Evolutionary conservation across 2,329 filamentous ascomycete species (phyloP), one percentile per base, ranked within the genome.

Genomic region (Chrysosporium queenslandicum): DNA sequence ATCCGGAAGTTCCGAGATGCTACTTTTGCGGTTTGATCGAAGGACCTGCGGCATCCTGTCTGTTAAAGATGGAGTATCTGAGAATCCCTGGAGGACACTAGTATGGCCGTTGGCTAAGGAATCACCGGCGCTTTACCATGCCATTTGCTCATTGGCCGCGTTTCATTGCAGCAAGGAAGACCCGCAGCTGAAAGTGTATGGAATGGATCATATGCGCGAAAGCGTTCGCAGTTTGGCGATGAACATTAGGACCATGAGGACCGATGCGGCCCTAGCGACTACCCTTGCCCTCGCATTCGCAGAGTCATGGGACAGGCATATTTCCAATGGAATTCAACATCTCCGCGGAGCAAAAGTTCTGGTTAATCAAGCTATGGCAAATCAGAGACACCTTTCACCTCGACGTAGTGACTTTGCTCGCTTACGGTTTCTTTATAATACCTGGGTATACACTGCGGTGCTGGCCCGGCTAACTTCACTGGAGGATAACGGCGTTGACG

Each of bases 361-460:
- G 49, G 77, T 86, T 51, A 76, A 78, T 48, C 77, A 79, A 59
- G 78, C 80, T 3, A 65, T 85, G 21, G 66, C 69, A 52, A 66
- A 74, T 59, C 68, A 65, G 5, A 58, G 63, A 3, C 66, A 66
- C 46, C n/a, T 34, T 37, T 62, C 59, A 3, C 53, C 71, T 29
- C 62, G 60, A n/a, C 75, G 73, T 3, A 64, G 72, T 21, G 76
- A 80, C 41, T 63, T 78, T 11, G 68, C 73, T 36, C 71, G 81
- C 6, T 68, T 86, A 21, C 79, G 78, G 52, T 86, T 86, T 59
- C 70, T 87, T 16, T 83, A 81, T 67, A 86, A 85, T 61, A 80
- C 79, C 3, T 86, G 81, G 80, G 75, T 86, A 6, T 87, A 86
- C 60, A 83, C 86, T 77, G 82, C 86, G 62, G 83, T 86, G 25